phyloP scores from a whole-genome alignment of 1,284 basidiomycete species.

The Peniophora sp. region DNA sequence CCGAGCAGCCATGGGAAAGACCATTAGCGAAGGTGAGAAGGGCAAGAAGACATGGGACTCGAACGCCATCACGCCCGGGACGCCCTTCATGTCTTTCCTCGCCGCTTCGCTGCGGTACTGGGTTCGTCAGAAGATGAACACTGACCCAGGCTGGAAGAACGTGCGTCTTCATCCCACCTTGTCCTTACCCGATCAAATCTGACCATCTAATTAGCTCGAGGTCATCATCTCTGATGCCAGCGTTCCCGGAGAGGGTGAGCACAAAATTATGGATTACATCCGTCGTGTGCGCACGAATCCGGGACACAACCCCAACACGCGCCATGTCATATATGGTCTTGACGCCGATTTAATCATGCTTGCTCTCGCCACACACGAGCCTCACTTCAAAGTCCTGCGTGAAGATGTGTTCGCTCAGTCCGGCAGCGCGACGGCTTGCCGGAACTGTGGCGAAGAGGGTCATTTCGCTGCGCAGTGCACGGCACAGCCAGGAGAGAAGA shows the following conservation, averaged over 20 bases:
- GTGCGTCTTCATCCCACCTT: slow-evolving; percentile 37
- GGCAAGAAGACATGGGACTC: slow-evolving; percentile 92
- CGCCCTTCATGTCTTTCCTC: slow-evolving; percentile 96
- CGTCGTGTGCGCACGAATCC: slow-evolving; percentile 83
- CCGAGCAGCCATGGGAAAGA: slow-evolving; percentile 83
- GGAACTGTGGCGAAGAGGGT: slow-evolving; percentile 89
- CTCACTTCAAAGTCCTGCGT: slow-evolving; percentile 93
- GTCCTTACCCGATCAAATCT: slow-evolving; percentile 1
- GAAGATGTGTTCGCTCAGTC: slow-evolving; percentile 96
- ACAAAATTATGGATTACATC: slow-evolving; percentile 99
- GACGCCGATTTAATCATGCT: slow-evolving; percentile 99
- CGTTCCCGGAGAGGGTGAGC: slow-evolving; percentile 98
- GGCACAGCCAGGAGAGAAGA: slow-evolving; percentile 58
- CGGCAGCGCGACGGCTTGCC: slow-evolving; percentile 70
- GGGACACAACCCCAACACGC: slow-evolving; percentile 90
- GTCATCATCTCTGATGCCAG: slow-evolving; percentile 96
- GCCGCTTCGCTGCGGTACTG: slow-evolving; percentile 90
- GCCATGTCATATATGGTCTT: slow-evolving; percentile 96
- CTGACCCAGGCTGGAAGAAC: slow-evolving; percentile 92
- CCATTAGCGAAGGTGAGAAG: slow-evolving; percentile 78
- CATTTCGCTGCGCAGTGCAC: slow-evolving; percentile 95
- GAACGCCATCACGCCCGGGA: slow-evolving; percentile 97
- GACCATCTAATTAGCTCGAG: slow-evolving; percentile 54
- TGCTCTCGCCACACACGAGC: slow-evolving; percentile 95
- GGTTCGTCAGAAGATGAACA: slow-evolving; percentile 93